A percentile compares a stretch with the other conserved stretches of the same genome.
Evolutionary conservation across 179 eudicot genomes (phyloP).

Genomic region (Camellia oleifera): DNA sequence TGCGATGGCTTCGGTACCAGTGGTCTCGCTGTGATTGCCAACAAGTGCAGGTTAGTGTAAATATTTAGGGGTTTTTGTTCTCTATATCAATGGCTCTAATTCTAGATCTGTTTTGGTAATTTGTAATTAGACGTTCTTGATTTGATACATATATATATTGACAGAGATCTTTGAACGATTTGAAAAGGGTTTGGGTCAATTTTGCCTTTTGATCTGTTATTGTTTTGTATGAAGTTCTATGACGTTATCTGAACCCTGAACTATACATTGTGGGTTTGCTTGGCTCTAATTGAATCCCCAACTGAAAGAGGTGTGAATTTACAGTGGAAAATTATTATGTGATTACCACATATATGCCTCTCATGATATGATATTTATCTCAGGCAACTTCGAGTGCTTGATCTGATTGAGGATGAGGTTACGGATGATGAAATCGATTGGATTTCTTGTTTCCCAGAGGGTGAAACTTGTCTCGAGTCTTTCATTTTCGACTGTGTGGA

Average conservation of each 20-base stretch:
- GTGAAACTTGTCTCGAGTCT: constrained; percentile 60
- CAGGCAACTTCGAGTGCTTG: constrained; percentile 51
- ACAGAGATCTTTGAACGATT: not conserved
- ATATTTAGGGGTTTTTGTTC: not conserved
- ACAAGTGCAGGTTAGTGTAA: constrained; percentile 48
- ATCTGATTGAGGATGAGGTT: constrained; percentile 75
- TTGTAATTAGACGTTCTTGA: not conserved
- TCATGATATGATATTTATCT: constrained; percentile 10
- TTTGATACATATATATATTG: not conserved
- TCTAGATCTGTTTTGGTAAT: constrained; percentile 17
- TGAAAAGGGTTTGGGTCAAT: not conserved
- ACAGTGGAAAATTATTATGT: not conserved
- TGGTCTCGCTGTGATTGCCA: constrained; percentile 58
- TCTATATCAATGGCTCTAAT: not conserved
- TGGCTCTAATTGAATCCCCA: not conserved
- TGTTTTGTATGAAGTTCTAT: not conserved
- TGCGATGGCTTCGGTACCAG: constrained; percentile 73
- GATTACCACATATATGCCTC: not conserved
- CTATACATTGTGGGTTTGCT: not conserved
- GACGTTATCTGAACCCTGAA: not conserved
- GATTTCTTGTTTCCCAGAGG: constrained; percentile 75
- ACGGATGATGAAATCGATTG: constrained; percentile 71
- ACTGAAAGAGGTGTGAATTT: not conserved
- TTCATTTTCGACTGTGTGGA: constrained; percentile 68
- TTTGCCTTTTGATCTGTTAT: not conserved